These are phyloP conservation scores for Orbilia javanica DNA, from an alignment of 2,329 filamentous ascomycete genomes.

Conservation along the genomic window DNA sequence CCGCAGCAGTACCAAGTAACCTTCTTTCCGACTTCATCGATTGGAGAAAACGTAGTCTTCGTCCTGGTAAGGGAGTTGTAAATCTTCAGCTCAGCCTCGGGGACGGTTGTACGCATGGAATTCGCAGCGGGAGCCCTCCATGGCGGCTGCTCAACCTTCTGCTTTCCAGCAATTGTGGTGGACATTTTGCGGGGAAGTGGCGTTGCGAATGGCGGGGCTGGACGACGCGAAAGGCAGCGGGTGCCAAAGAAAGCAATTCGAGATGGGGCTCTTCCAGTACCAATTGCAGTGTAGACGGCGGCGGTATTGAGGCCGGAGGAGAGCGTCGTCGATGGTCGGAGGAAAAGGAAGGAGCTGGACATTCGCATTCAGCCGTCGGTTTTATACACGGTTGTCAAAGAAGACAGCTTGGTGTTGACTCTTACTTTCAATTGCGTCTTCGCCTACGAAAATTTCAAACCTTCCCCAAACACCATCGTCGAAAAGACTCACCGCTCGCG, in stretches of 20 bases:
- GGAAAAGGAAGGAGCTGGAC: conserved; percentile 19
- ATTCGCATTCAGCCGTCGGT: conserved; percentile 47
- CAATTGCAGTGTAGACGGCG: conserved; percentile 23
- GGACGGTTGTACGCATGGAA: conserved; percentile 67
- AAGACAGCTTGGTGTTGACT: conserved; percentile 40
- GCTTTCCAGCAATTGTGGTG: conserved; percentile 51
- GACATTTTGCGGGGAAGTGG: conserved; percentile 52
- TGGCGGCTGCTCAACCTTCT: conserved; percentile 57
- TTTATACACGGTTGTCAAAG: conserved; percentile 42
- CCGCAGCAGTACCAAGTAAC: conserved; percentile 92
- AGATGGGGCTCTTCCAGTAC: not conserved
- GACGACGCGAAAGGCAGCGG: conserved; percentile 5
- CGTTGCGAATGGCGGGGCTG: conserved; percentile 33
- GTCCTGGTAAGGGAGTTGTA: conserved; percentile 83
- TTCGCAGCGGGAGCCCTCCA: conserved; percentile 50
- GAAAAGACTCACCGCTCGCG: conserved; percentile 32
- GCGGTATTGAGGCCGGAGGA: conserved; percentile 14
- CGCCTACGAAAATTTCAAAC: conserved; percentile 40
- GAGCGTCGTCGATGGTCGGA: conserved; percentile 39
- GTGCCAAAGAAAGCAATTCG: not conserved
- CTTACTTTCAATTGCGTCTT: conserved; percentile 40
- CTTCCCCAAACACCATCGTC: conserved; percentile 21
- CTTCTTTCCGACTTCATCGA: conserved; percentile 75
- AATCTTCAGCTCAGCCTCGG: conserved; percentile 71
- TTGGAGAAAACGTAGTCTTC: conserved; percentile 80